Evolutionary conservation across 371 early-diverging fungal genomes (phyloP).

Genomic region (Circinella umbellata): DNA sequence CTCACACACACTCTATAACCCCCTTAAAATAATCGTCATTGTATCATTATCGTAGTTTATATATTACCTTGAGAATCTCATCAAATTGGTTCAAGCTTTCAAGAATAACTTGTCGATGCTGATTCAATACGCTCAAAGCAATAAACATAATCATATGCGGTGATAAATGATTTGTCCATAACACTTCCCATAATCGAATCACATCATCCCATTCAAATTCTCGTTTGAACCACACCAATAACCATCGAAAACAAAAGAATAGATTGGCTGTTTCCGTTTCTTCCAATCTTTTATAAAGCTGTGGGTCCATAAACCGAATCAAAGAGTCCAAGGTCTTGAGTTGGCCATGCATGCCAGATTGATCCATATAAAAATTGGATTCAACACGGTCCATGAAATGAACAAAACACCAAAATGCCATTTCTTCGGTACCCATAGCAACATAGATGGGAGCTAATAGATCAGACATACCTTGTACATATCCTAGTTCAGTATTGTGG

Average conservation of each 20-base stretch:
- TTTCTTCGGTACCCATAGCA: conserved; percentile 87
- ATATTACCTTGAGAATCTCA: conserved; percentile 80
- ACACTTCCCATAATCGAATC: conserved; percentile 82
- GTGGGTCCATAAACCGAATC: conserved; percentile 84
- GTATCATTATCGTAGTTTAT: background rate
- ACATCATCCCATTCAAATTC: conserved; percentile 90
- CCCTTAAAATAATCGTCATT: no score
- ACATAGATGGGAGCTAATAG: conserved; percentile 87
- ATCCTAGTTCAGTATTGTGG: conserved; percentile 72
- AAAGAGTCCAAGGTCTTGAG: conserved; percentile 75
- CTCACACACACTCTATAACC: background rate
- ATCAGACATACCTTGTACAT: conserved; percentile 98
- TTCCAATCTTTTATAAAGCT: conserved; percentile 77
- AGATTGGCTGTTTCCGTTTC: conserved; percentile 81
- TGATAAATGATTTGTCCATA: conserved; percentile 87
- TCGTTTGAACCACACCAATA: conserved; percentile 94
- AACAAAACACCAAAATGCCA: conserved; percentile 92
- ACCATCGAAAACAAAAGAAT: conserved; percentile 95
- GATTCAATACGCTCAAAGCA: conserved; percentile 87
- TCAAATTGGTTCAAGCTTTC: conserved; percentile 82
- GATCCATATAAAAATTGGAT: conserved; percentile 82
- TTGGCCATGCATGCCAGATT: conserved; percentile 90
- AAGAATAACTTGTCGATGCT: conserved; percentile 78
- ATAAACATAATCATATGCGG: conserved; percentile 87
- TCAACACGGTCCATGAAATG: conserved; percentile 89